phyloP scores from a whole-genome alignment of 106 monocot species.

The Ottelia alismoides region DNA sequence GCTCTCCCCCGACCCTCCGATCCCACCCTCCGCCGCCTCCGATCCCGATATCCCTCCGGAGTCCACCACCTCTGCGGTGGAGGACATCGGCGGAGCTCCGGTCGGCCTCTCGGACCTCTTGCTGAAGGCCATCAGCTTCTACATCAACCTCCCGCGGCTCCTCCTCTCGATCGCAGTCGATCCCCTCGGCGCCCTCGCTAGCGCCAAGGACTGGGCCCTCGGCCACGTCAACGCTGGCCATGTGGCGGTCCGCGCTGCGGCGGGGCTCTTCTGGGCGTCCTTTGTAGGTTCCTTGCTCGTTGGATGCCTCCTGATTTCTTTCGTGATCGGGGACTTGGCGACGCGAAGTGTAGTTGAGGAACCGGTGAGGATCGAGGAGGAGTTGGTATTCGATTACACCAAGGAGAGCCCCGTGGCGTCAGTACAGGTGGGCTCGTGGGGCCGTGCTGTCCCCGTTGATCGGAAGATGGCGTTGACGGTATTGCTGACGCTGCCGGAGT shows the following conservation, averaged over 20 bases:
- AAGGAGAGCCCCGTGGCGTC: conserved; percentile 58
- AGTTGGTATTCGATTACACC: conserved; percentile 84
- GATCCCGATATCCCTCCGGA: no score
- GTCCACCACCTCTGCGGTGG: no score
- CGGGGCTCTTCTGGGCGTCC: conserved; percentile 58
- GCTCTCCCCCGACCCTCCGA: no score
- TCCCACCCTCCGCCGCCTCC: no score
- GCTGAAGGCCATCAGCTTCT: no score
- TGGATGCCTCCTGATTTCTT: conserved; percentile 36
- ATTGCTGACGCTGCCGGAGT: conserved; percentile 70
- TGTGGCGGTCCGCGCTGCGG: conserved; percentile 25
- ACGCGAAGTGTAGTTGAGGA: conserved; percentile 43
- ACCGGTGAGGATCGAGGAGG: conserved; percentile 37
- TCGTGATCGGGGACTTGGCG: conserved; percentile 36
- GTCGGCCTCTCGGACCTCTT: no score
- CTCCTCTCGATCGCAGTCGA: no score
- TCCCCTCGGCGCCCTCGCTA: no score
- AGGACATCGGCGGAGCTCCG: no score
- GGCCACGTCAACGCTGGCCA: no score
- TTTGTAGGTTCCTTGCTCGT: conserved; percentile 42
- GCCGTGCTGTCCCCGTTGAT: conserved; percentile 21
- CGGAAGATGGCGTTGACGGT: conserved; percentile 48
- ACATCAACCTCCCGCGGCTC: no score
- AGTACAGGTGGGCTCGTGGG: conserved; percentile 31
- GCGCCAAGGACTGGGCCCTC: no score